Evolutionary conservation across 2,329 filamentous ascomycete genomes (phyloP).

Genomic region (Botrytis fragariae): DNA sequence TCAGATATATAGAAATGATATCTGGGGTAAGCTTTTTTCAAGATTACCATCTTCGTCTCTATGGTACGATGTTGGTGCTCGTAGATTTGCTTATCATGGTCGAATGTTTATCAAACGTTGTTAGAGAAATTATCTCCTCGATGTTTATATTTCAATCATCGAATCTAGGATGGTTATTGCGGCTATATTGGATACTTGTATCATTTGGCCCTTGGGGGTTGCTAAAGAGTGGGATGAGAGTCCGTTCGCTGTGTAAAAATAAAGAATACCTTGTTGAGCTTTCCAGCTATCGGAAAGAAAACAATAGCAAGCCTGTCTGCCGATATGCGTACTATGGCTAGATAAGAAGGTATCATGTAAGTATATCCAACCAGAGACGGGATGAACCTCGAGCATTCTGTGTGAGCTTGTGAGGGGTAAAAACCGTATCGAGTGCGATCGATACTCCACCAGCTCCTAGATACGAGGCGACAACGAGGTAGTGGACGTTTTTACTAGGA

Average conservation of each 20-base stretch:
- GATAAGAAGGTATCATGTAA: slow-evolving; percentile 16
- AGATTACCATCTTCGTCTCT: not conserved
- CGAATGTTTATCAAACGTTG: not conserved
- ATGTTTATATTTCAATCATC: not conserved
- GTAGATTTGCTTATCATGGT: not conserved
- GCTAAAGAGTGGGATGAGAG: slow-evolving; percentile 6
- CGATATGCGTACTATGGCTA: not conserved
- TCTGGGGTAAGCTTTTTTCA: slow-evolving; percentile 9
- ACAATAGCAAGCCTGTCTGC: not conserved
- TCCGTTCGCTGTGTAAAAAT: not conserved
- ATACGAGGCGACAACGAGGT: slow-evolving; percentile 16
- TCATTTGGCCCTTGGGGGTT: not conserved
- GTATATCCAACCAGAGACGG: not conserved
- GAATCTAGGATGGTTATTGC: not conserved
- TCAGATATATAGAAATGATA: not conserved
- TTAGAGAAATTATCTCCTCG: not conserved
- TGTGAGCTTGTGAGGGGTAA: not conserved
- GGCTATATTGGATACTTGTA: slow-evolving; percentile 1
- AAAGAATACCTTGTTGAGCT: not conserved
- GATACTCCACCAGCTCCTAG: slow-evolving; percentile 1
- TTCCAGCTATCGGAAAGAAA: not conserved
- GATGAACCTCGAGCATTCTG: slow-evolving; percentile 3
- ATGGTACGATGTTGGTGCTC: not conserved
- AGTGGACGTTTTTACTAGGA: not conserved
- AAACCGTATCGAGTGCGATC: not conserved